Conservation (phyloP, 305 asterid species). For the Euphrasia arctica region DNA sequence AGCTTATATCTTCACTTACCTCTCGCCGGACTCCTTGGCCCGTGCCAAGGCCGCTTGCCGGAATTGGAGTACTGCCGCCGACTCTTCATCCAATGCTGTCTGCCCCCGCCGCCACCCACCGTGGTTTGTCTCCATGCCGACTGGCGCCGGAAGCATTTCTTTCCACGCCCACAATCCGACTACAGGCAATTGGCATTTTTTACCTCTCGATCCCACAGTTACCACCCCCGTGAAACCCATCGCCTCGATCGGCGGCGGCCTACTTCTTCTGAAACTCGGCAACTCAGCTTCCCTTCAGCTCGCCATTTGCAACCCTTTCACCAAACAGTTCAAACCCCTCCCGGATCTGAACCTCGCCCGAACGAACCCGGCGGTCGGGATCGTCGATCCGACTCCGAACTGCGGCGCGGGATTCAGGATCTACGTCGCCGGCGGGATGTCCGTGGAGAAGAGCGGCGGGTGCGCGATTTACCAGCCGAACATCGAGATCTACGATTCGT, state of each 20-base stretch:
- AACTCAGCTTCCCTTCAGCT: slow-evolving; percentile 42
- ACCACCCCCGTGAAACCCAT: slow-evolving; percentile 39
- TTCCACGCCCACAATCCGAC: slow-evolving; percentile 56
- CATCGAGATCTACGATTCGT: slow-evolving; percentile 58
- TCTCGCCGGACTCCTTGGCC: slow-evolving; percentile 67
- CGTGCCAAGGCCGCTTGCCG: slow-evolving; percentile 56
- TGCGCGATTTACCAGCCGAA: slow-evolving; percentile 65
- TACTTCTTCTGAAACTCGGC: slow-evolving; percentile 39
- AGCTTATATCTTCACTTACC: slow-evolving; percentile 59
- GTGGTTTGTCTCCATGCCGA: slow-evolving; percentile 66
- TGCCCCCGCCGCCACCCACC: slow-evolving; percentile 37
- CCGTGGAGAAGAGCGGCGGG: slow-evolving; percentile 47
- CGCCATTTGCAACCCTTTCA: slow-evolving; percentile 65
- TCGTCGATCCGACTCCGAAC: slow-evolving; percentile 21
- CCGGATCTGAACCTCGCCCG: slow-evolving; percentile 41
- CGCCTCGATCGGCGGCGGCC: slow-evolving; percentile 41
- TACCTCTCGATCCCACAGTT: slow-evolving; percentile 37
- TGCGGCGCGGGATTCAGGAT: slow-evolving; percentile 33
- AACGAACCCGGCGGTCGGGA: slow-evolving; percentile 71
- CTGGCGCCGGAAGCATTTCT: slow-evolving; percentile 33
- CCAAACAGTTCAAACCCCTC: slow-evolving; percentile 48
- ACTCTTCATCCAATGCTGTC: slow-evolving; percentile 17
- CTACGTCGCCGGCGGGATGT: slow-evolving; percentile 80
- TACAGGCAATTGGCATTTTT: slow-evolving; percentile 38
- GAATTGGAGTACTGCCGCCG: slow-evolving; percentile 49